These are phyloP conservation scores for Vaccinium corymbosum DNA, from an alignment of 148 eudicot genomes.

Conservation along the genomic window DNA sequence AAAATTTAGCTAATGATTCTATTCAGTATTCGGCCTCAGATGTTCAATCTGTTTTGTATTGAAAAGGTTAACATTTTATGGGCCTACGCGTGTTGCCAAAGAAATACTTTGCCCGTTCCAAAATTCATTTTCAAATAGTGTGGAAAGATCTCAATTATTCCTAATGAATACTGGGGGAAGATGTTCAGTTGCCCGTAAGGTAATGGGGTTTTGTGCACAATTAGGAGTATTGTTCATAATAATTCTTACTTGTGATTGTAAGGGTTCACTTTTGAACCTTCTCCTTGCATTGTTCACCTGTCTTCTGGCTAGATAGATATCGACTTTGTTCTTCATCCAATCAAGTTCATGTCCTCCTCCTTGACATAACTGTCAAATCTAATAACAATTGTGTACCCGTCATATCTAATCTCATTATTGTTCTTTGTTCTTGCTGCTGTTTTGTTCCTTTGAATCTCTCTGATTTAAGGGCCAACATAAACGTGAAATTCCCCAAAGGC, in stretches of 20 bases:
- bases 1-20: background rate
- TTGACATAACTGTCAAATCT: background rate
- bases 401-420: background rate
- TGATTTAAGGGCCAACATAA: conserved; percentile 52
- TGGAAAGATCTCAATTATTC: background rate
- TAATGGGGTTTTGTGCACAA: background rate
- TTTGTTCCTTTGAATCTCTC: conserved; percentile 7
- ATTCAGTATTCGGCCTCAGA: background rate
- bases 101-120: background rate
- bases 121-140: background rate
- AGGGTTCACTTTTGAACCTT: background rate
- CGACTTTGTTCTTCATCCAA: background rate
- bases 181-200: background rate
- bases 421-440: background rate
- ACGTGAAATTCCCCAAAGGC: conserved; percentile 57
- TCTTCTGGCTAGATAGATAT: background rate
- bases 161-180: background rate
- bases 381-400: background rate
- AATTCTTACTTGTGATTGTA: background rate
- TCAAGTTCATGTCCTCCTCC: background rate
- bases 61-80: background rate
- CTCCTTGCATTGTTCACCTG: background rate
- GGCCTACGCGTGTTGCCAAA: background rate
- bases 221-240: background rate
- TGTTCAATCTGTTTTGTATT: background rate